Conservation (phyloP, 1,284 basidiomycete species). For the Ustilago loliicola region DNA sequence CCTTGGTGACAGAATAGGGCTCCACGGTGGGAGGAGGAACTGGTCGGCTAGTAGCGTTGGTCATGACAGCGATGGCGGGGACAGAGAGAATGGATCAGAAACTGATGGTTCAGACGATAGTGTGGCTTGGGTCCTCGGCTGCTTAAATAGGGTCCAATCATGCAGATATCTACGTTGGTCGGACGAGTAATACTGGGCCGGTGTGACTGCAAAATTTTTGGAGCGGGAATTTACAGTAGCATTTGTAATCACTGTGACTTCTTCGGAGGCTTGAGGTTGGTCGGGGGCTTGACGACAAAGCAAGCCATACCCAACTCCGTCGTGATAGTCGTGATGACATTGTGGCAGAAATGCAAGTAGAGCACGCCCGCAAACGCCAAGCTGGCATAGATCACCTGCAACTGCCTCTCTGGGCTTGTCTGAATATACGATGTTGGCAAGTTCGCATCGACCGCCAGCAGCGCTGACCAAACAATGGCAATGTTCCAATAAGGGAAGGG, state of each 20-base stretch:
- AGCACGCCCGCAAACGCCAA: constrained; percentile 78
- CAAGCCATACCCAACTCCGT: constrained; percentile 57
- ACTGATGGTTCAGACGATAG: too few species aligned
- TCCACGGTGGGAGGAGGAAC: too few species aligned
- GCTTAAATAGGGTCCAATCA: too few species aligned
- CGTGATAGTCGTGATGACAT: constrained; percentile 67
- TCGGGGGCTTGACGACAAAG: constrained; percentile 52
- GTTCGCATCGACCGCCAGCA: constrained; percentile 81
- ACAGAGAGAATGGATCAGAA: too few species aligned
- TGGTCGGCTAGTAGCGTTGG: too few species aligned
- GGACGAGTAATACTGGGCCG: too few species aligned
- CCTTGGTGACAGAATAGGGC: too few species aligned
- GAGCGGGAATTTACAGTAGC: too few species aligned
- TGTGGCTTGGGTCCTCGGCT: too few species aligned
- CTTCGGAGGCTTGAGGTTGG: constrained; percentile 23
- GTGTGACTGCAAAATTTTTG: too few species aligned
- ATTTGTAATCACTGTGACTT: constrained; percentile 7
- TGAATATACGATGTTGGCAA: constrained; percentile 77
- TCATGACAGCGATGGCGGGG: too few species aligned
- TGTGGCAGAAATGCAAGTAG: constrained; percentile 79
- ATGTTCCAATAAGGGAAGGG: constrained; percentile 89
- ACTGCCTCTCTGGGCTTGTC: constrained; percentile 75
- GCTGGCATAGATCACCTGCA: constrained; percentile 79
- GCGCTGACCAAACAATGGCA: constrained; percentile 84
- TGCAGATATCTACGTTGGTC: too few species aligned